Conservation (phyloP, 257 asterid species). For the Cruciata laevipes region DNA sequence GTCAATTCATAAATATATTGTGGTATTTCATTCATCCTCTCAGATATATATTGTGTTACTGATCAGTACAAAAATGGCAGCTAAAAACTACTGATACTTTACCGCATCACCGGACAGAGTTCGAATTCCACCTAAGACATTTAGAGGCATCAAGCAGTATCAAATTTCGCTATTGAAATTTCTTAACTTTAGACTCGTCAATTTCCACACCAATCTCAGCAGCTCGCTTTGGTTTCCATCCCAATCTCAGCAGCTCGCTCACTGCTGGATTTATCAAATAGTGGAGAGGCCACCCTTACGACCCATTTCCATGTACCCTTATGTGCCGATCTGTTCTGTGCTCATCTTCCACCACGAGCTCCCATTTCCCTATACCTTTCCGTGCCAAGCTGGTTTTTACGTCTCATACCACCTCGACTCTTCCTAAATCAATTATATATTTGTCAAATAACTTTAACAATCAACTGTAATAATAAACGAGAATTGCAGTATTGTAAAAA, state of each 20-base stretch:
- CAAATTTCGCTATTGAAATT: neutral
- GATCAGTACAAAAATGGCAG: too few relatives aligned
- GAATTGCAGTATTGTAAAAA: too few relatives aligned
- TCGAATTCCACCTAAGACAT: too few relatives aligned
- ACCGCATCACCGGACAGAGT: too few relatives aligned
- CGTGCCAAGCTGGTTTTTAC: conserved; percentile 19
- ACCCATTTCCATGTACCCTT: conserved; percentile 63
- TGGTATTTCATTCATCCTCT: too few relatives aligned
- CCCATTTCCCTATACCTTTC: conserved; percentile 60
- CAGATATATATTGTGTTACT: too few relatives aligned
- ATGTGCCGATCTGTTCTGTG: conserved; percentile 34
- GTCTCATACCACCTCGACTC: conserved; percentile 66
- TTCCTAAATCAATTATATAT: conserved; percentile 29
- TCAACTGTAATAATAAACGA: neutral
- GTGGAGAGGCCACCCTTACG: conserved; percentile 55
- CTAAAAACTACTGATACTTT: too few relatives aligned
- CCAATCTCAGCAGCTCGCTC: too few relatives aligned
- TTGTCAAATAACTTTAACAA: neutral
- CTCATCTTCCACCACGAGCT: too few relatives aligned
- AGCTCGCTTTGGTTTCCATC: too few relatives aligned
- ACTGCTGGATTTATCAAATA: conserved; percentile 36
- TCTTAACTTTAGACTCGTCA: conserved; percentile 40
- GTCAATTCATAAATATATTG: too few relatives aligned
- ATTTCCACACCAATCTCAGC: conserved; percentile 32
- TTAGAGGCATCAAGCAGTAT: too few relatives aligned